Percentiles rank a stretch among this genome's conserved stretches.
Conservation (phyloP, 2,329 filamentous ascomycete genomes). For the Alternaria triticina region DNA sequence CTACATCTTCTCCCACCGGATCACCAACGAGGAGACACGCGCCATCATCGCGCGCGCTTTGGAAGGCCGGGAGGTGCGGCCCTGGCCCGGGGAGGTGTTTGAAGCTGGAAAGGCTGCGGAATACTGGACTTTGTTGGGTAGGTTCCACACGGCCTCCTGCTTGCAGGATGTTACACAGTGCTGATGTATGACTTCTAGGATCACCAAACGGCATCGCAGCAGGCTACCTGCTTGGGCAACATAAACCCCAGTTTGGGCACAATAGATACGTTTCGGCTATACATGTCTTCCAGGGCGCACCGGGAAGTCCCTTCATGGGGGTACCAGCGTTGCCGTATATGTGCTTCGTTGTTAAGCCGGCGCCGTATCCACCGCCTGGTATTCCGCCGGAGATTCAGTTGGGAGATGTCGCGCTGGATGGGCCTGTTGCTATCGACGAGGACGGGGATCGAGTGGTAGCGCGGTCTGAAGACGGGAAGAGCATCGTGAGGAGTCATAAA, state of each 20-base stretch:
- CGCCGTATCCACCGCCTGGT: neutral
- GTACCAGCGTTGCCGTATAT: neutral
- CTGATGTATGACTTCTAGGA: neutral
- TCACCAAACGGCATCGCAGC: constrained; percentile 11
- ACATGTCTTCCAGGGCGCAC: constrained; percentile 1
- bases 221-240: constrained; percentile 14
- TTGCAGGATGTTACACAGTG: neutral
- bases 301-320: neutral
- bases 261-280: constrained; percentile 10
- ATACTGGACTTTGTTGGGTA: neutral
- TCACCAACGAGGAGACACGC: constrained; percentile 6
- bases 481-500: neutral
- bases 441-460: neutral
- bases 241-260: constrained; percentile 15
- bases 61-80: neutral
- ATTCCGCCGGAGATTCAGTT: neutral
- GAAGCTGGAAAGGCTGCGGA: neutral
- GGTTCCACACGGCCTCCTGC: neutral
- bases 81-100: neutral
- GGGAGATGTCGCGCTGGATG: neutral
- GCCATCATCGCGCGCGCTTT: neutral
- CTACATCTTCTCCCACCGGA: constrained; percentile 6
- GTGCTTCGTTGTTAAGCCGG: neutral
- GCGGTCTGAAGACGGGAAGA: neutral
- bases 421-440: neutral